Percentiles rank a stretch among this genome's conserved stretches.
Conservation (phyloP, 2,329 filamentous ascomycete genomes). For the Aspergillus aculeatinus region DNA sequence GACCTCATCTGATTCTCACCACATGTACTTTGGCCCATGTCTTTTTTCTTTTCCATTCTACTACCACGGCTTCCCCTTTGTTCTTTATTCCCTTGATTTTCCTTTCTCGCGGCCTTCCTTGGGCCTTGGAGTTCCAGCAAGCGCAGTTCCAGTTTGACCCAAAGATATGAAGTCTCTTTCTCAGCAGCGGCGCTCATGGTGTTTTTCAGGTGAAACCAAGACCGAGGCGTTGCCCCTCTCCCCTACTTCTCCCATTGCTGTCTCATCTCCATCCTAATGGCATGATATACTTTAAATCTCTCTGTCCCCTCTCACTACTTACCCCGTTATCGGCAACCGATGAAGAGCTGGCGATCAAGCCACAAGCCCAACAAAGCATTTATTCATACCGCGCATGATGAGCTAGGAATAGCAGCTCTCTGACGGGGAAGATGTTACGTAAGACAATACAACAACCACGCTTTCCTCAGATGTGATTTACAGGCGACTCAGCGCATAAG, state of each 20-base stretch:
- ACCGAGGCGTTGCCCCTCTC: slow-evolving; percentile 23
- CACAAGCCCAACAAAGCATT: background rate
- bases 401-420: background rate
- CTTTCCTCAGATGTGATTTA: background rate
- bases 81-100: background rate
- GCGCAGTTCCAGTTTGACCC: slow-evolving; percentile 9
- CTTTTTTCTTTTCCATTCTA: slow-evolving; percentile 13
- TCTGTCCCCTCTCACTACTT: slow-evolving; percentile 13
- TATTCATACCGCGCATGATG: background rate
- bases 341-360: slow-evolving; percentile 29
- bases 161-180: slow-evolving; percentile 19
- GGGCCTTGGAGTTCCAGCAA: background rate
- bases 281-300: slow-evolving; percentile 4
- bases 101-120: background rate
- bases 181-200: slow-evolving; percentile 36
- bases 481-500: background rate
- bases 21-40: slow-evolving; percentile 20
- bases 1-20: slow-evolving; percentile 21
- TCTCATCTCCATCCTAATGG: slow-evolving; percentile 5
- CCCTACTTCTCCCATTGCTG: background rate
- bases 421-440: background rate
- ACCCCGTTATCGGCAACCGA: slow-evolving; percentile 22
- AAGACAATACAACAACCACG: background rate
- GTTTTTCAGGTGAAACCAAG: slow-evolving; percentile 23
- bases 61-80: background rate